These are phyloP conservation scores for Zymoseptoria tritici DNA, from an alignment of 2,329 filamentous ascomycete species.

Conservation along the genomic window DNA sequence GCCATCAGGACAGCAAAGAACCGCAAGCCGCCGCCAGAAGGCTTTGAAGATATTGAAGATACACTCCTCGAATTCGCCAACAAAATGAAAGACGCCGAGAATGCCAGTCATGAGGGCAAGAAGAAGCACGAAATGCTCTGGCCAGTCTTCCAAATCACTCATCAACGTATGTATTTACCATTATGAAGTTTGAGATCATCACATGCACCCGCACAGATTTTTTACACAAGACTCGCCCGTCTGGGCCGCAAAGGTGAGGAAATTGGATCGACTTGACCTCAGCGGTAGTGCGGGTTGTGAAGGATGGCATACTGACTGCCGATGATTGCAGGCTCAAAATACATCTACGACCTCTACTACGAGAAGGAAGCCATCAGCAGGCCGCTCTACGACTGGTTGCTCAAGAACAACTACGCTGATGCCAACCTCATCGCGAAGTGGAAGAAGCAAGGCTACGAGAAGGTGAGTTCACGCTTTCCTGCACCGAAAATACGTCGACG, in stretches of 20 bases:
- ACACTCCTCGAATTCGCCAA: slow-evolving; percentile 78
- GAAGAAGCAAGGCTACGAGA: slow-evolving; percentile 99
- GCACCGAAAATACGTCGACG: too few relatives aligned
- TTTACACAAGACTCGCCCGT: neutral
- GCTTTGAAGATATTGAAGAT: slow-evolving; percentile 82
- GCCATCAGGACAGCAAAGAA: slow-evolving; percentile 67
- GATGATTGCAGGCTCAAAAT: slow-evolving; percentile 53
- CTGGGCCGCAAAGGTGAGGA: slow-evolving; percentile 28
- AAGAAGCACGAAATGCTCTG: slow-evolving; percentile 88
- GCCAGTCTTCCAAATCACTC: slow-evolving; percentile 96
- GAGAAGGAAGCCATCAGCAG: slow-evolving; percentile 93
- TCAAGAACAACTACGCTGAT: slow-evolving; percentile 96
- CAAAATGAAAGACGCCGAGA: slow-evolving; percentile 94
- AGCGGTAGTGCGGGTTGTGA: slow-evolving; percentile 8
- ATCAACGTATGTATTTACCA: slow-evolving; percentile 59
- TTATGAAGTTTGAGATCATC: slow-evolving; percentile 1
- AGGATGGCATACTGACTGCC: slow-evolving; percentile 14
- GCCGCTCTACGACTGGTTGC: slow-evolving; percentile 85
- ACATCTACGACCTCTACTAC: slow-evolving; percentile 97
- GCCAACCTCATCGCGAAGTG: slow-evolving; percentile 95
- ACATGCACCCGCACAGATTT: slow-evolving; percentile 3
- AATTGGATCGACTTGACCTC: slow-evolving; percentile 25
- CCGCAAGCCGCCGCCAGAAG: slow-evolving; percentile 74
- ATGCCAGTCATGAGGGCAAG: slow-evolving; percentile 69
- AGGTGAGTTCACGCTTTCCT: slow-evolving; percentile 53